Percentiles rank a stretch among this genome's conserved stretches.
phyloP scores from a whole-genome alignment of 1,139 yeast species.

The Pichia sp. region DNA sequence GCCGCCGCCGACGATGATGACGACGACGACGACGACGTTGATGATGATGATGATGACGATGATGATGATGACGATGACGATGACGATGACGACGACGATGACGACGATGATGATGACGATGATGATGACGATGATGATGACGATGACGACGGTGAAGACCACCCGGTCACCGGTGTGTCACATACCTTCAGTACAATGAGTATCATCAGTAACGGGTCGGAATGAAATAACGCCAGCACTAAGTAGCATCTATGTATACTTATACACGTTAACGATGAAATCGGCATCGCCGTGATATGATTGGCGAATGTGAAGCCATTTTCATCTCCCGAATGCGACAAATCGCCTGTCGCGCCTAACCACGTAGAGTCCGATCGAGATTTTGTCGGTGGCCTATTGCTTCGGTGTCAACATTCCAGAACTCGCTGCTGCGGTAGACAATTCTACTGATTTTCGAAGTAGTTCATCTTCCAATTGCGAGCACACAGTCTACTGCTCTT shows the following conservation, averaged over 20 bases:
- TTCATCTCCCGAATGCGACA: not conserved
- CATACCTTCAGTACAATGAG: slow-evolving; percentile 22
- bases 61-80: too few species aligned
- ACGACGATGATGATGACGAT: too few species aligned
- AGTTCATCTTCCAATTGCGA: too few species aligned
- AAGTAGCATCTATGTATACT: too few species aligned
- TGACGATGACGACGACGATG: too few species aligned
- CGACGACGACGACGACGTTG: not conserved
- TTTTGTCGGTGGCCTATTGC: not conserved
- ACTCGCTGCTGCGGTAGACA: not conserved
- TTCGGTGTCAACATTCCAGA: slow-evolving; percentile 2
- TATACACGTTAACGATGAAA: too few species aligned
- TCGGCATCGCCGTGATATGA: too few species aligned
- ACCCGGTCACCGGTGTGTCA: slow-evolving; percentile 11
- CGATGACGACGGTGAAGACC: too few species aligned
- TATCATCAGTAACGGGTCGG: slow-evolving; percentile 8
- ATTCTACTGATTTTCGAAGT: not conserved
- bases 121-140: too few species aligned
- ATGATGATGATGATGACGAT: too few species aligned
- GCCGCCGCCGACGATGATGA: not conserved
- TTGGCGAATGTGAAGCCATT: too few species aligned
- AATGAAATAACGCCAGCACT: not conserved
- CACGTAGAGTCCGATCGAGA: not conserved
- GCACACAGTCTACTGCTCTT: too few species aligned
- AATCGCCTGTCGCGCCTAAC: not conserved